phyloP scores from a whole-genome alignment of 768 basidiomycete species.

The Suillus paluster region DNA sequence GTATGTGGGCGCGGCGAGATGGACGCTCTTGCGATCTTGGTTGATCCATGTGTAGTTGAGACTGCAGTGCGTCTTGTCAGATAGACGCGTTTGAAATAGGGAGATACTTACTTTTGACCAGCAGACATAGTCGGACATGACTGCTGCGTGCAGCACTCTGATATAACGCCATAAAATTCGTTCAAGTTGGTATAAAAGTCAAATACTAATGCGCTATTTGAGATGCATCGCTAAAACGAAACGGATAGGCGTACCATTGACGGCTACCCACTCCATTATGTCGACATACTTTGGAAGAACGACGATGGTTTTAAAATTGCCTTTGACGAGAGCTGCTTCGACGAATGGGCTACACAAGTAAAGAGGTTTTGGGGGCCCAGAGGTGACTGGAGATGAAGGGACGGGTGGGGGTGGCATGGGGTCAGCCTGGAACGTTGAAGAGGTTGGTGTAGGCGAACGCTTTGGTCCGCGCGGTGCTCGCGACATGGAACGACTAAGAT shows the following conservation, averaged over 20 bases:
- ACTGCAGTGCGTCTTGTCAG: slow-evolving; percentile 44
- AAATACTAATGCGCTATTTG: slow-evolving; percentile 60
- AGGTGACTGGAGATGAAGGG: slow-evolving; percentile 42
- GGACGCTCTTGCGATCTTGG: slow-evolving; percentile 84
- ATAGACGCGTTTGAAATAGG: background rate
- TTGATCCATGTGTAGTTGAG: slow-evolving; percentile 96
- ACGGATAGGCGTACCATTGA: slow-evolving; percentile 69
- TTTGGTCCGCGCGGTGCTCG: slow-evolving; percentile 71
- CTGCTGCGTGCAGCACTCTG: slow-evolving; percentile 90
- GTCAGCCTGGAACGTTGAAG: slow-evolving; percentile 58
- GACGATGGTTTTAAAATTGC: slow-evolving; percentile 98
- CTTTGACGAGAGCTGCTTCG: slow-evolving; percentile 94
- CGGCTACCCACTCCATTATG: slow-evolving; percentile 96
- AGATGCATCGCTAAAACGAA: background rate
- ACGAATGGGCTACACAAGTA: slow-evolving; percentile 95
- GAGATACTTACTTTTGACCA: slow-evolving; percentile 69
- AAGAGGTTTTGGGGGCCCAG: slow-evolving; percentile 57
- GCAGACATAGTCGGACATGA: slow-evolving; percentile 93
- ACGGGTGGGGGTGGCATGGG: slow-evolving; percentile 44
- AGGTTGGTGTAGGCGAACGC: slow-evolving; percentile 77
- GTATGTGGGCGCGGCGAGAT: slow-evolving; percentile 92
- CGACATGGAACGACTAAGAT: slow-evolving; percentile 71
- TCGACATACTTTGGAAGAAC: slow-evolving; percentile 95
- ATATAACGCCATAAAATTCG: slow-evolving; percentile 93
- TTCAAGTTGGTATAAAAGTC: slow-evolving; percentile 98